Evolutionary conservation across 2,329 filamentous ascomycete genomes (phyloP).

Genomic region (Nigrograna mackinnonii): DNA sequence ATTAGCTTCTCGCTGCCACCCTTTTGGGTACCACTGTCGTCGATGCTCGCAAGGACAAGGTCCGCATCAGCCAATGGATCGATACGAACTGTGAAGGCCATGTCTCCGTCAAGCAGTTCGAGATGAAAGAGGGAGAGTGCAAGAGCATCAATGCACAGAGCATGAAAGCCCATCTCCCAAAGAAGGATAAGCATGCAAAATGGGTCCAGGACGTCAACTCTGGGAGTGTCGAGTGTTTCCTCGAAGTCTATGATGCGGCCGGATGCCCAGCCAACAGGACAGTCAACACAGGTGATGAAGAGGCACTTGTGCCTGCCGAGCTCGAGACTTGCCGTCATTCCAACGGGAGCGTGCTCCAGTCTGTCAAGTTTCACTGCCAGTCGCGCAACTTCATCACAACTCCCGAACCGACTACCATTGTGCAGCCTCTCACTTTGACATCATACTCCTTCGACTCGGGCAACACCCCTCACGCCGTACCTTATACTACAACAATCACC

Average conservation of each 20-base stretch:
- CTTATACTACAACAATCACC: too few species aligned
- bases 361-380: constrained; percentile 22
- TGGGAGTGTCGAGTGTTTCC: constrained; percentile 9
- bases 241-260: constrained; percentile 13
- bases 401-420: too few species aligned
- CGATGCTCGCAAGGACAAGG: constrained; percentile 16
- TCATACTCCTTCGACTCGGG: too few species aligned
- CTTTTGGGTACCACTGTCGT: constrained; percentile 18
- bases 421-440: too few species aligned
- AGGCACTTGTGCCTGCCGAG: too few species aligned
- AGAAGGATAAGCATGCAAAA: constrained; percentile 11
- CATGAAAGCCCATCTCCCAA: constrained; percentile 18
- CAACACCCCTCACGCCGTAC: too few species aligned
- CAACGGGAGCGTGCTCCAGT: too few species aligned
- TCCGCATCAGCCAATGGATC: constrained; percentile 18
- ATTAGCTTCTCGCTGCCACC: constrained; percentile 13
- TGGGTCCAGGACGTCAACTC: too few species aligned
- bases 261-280: constrained; percentile 8
- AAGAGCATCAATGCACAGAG: constrained; percentile 9
- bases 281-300: too few species aligned
- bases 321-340: too few species aligned
- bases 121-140: constrained; percentile 23
- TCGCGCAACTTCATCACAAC: too few species aligned
- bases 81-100: constrained; percentile 17
- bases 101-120: constrained; percentile 14